Evolutionary conservation across 768 basidiomycete species (phyloP), one percentile per base, ranked within the genome.

Genomic region (Galerina sulciceps): DNA sequence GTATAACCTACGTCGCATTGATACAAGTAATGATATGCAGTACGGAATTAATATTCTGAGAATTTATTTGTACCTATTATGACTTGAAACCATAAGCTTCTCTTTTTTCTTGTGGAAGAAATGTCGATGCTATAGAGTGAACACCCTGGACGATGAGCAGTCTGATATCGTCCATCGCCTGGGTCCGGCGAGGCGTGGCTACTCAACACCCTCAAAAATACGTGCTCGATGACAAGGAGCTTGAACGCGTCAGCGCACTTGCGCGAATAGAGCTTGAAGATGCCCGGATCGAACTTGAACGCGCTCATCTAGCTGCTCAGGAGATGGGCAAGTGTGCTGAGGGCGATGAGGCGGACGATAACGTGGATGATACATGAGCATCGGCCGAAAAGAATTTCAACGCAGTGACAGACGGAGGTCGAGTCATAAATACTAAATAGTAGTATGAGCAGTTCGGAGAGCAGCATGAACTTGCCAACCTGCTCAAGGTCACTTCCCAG

Each of bases 181-280:
- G 90, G 94, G 90, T 97, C 23, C 86, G 86, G 61, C 83, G 91
- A 53, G 96, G 97, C 9, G 84, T 87, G 15, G 79, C 96, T 2
- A 77, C 81, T 3, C 81, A 81, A 45, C 83, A 94, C 63, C 96
- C 97, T 1, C 75, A 79, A 68, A 94, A 91, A 78, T 99, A 99
- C 73, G 82, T 90, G 51, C 86, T 99, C 31, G 94, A 97, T 68
- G 93, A 96, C 68, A 77, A 85, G 51, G 97, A 99, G 74, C 80
- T 99, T 11, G 86, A 90, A 68, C 86, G 97, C 22, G 93, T 99
- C 49, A 94, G 93, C 64, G 81, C 88, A 18, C 82, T 99, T 22
- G 94, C 95, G 13, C 78, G 86, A 52, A 90, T 94, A 57, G 90
- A 95, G 68, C 84, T 96, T 31, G 94, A 96, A 62, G 94, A 95